Conservation (phyloP, 208 protist genomes). For the Porcisia hertigi region DNA sequence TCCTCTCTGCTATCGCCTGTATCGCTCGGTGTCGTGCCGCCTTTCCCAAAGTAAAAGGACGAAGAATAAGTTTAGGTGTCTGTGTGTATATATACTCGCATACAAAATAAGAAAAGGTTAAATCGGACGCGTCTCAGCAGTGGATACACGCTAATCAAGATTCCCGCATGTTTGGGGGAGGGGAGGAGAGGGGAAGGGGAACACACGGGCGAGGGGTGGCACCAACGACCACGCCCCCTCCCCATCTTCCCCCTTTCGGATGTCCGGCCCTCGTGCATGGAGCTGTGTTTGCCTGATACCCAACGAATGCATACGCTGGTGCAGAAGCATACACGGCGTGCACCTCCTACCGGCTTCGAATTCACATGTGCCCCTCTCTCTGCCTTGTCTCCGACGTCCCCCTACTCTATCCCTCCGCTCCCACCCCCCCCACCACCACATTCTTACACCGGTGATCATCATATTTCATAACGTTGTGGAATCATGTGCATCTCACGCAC, state of each 20-base stretch:
- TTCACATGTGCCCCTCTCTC: not conserved
- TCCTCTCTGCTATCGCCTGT: too few species aligned
- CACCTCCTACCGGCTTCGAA: not conserved
- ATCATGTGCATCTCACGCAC: too few species aligned
- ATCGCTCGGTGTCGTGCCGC: too few species aligned
- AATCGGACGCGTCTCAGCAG: not conserved
- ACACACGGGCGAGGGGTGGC: not conserved
- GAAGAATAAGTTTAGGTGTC: too few species aligned
- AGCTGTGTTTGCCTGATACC: not conserved
- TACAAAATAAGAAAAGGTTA: too few species aligned
- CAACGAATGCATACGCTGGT: not conserved
- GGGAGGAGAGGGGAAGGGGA: not conserved
- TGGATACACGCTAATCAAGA: not conserved
- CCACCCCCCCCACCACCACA: too few species aligned
- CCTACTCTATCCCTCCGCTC: not conserved
- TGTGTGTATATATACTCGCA: too few species aligned
- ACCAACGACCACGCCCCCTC: not conserved
- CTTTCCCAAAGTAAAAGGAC: too few species aligned
- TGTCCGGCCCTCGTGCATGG: not conserved
- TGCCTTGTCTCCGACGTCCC: not conserved
- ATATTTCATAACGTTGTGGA: not conserved
- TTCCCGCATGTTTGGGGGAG: not conserved
- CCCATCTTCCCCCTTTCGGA: not conserved
- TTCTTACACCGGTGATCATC: too few species aligned
- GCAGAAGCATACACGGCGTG: not conserved